Evolutionary conservation across 805 yeast species (phyloP), one percentile per base, ranked within the genome.

Genomic region (Candida parachauliodes): DNA sequence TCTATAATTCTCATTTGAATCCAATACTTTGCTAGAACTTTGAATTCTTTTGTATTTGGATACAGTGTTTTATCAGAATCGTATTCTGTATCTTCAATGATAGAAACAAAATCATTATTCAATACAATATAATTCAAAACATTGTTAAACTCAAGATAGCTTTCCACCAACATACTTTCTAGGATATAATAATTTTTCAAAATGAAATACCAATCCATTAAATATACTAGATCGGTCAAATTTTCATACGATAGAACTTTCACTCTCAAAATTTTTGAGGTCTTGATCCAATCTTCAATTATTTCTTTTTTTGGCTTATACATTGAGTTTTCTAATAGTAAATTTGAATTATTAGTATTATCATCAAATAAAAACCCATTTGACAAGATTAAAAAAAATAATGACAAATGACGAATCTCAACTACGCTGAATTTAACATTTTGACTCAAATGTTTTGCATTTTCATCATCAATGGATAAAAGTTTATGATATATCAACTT

Each of bases 1-100:
- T 56, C 62, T n/a, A 54, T 42, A n/a, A 52, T 33, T 28, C 61
- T 40, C n/a, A 59, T 35, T 36, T 55, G 54, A n/a, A 54, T 43
- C 64, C 63, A 59, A 28, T 45, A 49, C 20, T 48, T 42, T 2
- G 53, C 46, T 5, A 54, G 36, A 8, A 51, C 9, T 17, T 39
- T 44, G 29, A 50, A 53, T 34, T 48, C 57, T 11, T 30, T 28
- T 6, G 18, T 31, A 12, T 32, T 20, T 4, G 40, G 39, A 27
- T 43, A 37, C 7, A 15, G 14, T 19, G 19, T 8, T n/a, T 39
- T 21, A 11, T 33, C 40, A 30, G 4, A 8, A 28, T 26, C 40
- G 9, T 39, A 37, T 8, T 41, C 45, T 8, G 46, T 43, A 26
- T 47, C 53, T 25, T 46, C 46, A 17, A 55, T 42, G 8, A 52